Conservation (phyloP, 2,329 filamentous ascomycete species). For the Cladosporium sp. region DNA sequence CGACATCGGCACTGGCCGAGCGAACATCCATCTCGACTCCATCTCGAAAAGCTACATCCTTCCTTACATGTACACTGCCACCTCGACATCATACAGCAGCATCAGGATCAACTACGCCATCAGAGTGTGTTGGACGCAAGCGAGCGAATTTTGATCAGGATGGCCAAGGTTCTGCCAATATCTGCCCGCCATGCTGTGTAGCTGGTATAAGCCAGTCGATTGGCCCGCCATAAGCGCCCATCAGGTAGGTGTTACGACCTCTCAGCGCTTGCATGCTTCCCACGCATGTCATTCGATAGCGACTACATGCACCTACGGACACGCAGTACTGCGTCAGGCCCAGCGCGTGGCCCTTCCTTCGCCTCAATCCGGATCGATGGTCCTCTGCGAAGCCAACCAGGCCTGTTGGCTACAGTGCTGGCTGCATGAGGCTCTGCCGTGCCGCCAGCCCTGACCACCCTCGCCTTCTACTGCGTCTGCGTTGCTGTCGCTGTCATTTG, state of each 20-base stretch:
- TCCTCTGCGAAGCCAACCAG: conserved; percentile 13
- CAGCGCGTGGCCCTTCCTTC: conserved; percentile 16
- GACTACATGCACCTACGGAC: neutral
- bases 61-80: neutral
- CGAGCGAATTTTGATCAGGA: neutral
- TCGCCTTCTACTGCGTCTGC: conserved; percentile 22
- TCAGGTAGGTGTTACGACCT: conserved; percentile 36
- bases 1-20: neutral
- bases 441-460: conserved; percentile 35
- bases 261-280: conserved; percentile 14
- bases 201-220: conserved; percentile 26
- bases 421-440: conserved; percentile 29
- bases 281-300: conserved; percentile 12
- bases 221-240: conserved; percentile 51
- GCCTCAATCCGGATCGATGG: neutral
- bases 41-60: neutral
- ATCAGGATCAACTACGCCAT: neutral
- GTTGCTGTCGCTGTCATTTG: conserved; percentile 22
- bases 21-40: neutral
- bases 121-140: neutral
- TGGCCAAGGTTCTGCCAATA: conserved; percentile 4
- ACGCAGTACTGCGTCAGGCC: conserved; percentile 4
- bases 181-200: neutral
- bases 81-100: neutral
- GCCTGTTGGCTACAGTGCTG: neutral